phyloP scores from a whole-genome alignment of 768 basidiomycete species.

The Gyrodon lividus region DNA sequence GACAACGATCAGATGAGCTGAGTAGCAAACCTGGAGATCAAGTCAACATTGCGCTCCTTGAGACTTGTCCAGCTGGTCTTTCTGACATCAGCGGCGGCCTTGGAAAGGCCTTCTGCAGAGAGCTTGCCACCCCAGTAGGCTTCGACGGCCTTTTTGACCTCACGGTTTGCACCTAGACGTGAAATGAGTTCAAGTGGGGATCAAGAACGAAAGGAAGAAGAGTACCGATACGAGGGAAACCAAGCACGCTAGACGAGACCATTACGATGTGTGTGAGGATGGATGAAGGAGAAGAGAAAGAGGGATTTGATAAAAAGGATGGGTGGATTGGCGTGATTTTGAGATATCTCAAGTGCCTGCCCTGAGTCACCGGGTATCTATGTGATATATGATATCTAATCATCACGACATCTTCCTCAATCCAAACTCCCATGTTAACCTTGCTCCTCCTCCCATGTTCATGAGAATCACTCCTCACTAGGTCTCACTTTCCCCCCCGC shows the following conservation, averaged over 20 bases:
- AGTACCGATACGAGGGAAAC: conserved; percentile 83
- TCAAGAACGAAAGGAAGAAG: neutral
- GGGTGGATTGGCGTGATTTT: conserved; percentile 27
- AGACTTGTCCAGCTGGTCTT: conserved; percentile 85
- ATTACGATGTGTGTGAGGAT: conserved; percentile 38
- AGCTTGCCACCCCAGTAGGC: conserved; percentile 96
- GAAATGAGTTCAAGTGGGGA: conserved; percentile 2
- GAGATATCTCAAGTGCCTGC: conserved; percentile 28
- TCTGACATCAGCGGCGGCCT: conserved; percentile 83
- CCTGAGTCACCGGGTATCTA: conserved; percentile 30
- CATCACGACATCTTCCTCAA: conserved; percentile 1
- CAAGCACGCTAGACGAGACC: conserved; percentile 84
- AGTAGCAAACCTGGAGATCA: conserved; percentile 75
- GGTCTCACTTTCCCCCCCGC: neutral
- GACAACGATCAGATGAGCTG: conserved; percentile 1
- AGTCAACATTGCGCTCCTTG: conserved; percentile 83
- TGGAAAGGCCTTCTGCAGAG: conserved; percentile 83
- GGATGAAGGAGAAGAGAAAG: conserved; percentile 14
- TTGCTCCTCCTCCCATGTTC: conserved; percentile 11
- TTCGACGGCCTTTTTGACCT: conserved; percentile 97
- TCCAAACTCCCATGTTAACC: neutral
- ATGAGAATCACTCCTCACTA: conserved; percentile 13
- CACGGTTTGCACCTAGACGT: conserved; percentile 78
- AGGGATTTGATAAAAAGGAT: conserved; percentile 6
- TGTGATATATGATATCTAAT: conserved; percentile 22